phyloP scores from a whole-genome alignment of 176 grass and related monocot species.

The Eremochloa ophiuroides region DNA sequence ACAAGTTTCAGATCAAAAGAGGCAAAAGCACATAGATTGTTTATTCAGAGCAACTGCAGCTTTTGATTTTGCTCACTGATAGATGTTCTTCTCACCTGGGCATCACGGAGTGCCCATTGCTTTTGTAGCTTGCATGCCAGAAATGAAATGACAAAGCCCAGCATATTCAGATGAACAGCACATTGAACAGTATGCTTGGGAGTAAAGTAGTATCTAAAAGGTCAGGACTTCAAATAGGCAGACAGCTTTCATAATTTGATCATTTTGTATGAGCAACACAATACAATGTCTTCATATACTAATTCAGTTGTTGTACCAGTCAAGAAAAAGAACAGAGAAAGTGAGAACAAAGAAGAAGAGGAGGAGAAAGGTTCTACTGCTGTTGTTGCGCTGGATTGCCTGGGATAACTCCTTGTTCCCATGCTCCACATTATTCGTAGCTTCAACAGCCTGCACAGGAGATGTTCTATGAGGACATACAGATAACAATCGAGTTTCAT shows the following conservation, averaged over 20 bases:
- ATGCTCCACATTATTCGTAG: conserved; percentile 83
- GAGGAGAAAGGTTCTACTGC: conserved; percentile 93
- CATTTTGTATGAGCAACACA: not conserved
- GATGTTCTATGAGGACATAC: not conserved
- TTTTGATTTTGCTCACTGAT: too few species aligned
- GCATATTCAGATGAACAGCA: not conserved
- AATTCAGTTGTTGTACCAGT: conserved; percentile 68
- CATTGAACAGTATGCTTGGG: not conserved
- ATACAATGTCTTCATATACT: not conserved
- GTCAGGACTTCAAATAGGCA: not conserved
- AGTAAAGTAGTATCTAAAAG: not conserved
- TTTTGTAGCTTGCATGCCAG: not conserved
- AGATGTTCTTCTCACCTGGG: too few species aligned
- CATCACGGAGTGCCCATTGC: not conserved
- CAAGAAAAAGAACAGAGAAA: conserved; percentile 85
- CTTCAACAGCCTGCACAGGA: conserved; percentile 70
- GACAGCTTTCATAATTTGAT: not conserved
- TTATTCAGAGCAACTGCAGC: too few species aligned
- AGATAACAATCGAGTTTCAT: not conserved
- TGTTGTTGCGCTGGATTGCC: conserved; percentile 81
- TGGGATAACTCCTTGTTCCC: conserved; percentile 88
- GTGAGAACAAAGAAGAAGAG: conserved; percentile 97
- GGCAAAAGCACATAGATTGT: too few species aligned
- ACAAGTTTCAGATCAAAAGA: too few species aligned
- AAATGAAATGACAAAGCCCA: not conserved